phyloP scores from a whole-genome alignment of 441 rosid species.

The Pelargonium myrrhifolium region DNA sequence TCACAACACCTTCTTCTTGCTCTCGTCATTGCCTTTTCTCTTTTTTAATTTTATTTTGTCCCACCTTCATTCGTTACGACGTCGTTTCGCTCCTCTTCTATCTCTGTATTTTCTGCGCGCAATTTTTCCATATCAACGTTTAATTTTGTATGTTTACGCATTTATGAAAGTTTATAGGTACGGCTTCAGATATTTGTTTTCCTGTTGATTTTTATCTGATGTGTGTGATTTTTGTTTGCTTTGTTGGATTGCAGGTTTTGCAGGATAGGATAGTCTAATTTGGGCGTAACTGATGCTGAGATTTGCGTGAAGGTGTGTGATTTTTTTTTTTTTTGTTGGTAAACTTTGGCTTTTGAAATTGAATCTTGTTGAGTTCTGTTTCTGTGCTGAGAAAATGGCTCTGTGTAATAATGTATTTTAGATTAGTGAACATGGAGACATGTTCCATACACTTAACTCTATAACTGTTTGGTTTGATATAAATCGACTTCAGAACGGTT shows the following conservation, averaged over 20 bases:
- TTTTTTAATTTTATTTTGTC: background rate
- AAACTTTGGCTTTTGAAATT: background rate
- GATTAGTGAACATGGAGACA: constrained; percentile 5
- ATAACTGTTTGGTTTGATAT: background rate
- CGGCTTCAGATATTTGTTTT: background rate
- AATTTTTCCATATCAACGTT: background rate
- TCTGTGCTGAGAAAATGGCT: background rate
- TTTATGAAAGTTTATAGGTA: background rate
- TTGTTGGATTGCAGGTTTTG: constrained; percentile 2
- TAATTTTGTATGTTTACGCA: background rate
- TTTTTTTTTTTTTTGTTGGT: background rate
- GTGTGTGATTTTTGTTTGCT: background rate
- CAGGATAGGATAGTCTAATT: background rate
- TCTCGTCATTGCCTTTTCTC: background rate
- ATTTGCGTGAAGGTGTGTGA: constrained; percentile 6
- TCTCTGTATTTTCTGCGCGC: background rate
- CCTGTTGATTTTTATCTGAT: background rate
- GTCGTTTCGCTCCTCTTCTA: background rate
- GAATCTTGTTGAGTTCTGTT: constrained; percentile 1
- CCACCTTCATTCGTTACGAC: background rate
- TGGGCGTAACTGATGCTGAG: background rate
- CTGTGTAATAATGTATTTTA: background rate
- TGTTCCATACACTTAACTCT: background rate
- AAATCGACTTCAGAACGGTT: no score
- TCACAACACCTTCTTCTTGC: background rate